Conservation (phyloP, 164 flowering plant species). For the Macadamia integrifolia region DNA sequence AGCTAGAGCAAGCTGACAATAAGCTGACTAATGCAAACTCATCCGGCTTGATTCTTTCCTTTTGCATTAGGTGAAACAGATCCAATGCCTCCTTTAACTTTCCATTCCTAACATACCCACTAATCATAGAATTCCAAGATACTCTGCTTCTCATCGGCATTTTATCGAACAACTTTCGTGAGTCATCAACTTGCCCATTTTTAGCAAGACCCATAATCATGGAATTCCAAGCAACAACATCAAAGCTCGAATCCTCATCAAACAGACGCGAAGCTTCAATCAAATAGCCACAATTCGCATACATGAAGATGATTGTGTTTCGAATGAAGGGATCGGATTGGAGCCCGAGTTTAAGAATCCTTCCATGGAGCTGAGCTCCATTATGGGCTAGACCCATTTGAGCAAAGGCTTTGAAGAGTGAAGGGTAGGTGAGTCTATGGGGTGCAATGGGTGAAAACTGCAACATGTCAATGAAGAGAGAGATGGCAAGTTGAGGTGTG, state of each 20-base stretch:
- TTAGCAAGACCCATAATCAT: slow-evolving; percentile 64
- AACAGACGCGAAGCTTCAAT: slow-evolving; percentile 44
- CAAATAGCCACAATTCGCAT: slow-evolving; percentile 50
- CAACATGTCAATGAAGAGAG: slow-evolving; percentile 56
- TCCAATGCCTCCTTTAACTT: slow-evolving; percentile 46
- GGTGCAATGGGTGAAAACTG: slow-evolving; percentile 27
- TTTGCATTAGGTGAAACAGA: slow-evolving; percentile 55
- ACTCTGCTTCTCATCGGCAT: slow-evolving; percentile 44
- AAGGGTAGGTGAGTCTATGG: slow-evolving; percentile 54
- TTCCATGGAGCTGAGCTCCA: slow-evolving; percentile 72
- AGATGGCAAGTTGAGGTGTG: slow-evolving; percentile 44
- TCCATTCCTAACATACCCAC: slow-evolving; percentile 78
- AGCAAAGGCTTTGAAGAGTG: slow-evolving; percentile 67
- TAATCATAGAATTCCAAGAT: slow-evolving; percentile 76
- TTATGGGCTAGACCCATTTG: slow-evolving; percentile 48
- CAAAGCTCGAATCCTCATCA: slow-evolving; percentile 33
- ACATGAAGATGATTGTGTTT: slow-evolving; percentile 62
- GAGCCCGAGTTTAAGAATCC: slow-evolving; percentile 50
- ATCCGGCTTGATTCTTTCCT: slow-evolving; percentile 36
- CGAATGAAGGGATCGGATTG: slow-evolving; percentile 47
- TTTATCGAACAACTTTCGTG: slow-evolving; percentile 46
- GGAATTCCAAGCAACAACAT: slow-evolving; percentile 71
- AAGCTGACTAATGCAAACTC: slow-evolving; percentile 70
- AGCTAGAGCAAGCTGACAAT: slow-evolving; percentile 51
- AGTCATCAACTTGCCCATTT: slow-evolving; percentile 46